A percentile compares a stretch with the other conserved stretches of the same genome.
Evolutionary conservation across 2,329 filamentous ascomycete genomes (phyloP).

Genomic region (Xylariaceae sp.): DNA sequence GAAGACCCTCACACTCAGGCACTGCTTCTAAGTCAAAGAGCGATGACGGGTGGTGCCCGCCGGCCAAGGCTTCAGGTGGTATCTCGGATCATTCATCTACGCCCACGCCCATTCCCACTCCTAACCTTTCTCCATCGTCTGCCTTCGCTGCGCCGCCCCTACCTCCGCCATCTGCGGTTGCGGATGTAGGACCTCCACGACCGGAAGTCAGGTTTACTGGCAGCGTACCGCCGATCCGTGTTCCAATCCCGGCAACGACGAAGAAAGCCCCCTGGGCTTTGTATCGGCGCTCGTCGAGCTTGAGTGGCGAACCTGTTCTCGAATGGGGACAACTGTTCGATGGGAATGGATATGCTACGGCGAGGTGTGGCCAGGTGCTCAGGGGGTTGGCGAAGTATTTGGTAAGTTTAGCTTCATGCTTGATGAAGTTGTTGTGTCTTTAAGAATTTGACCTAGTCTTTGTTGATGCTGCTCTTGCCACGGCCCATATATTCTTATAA

Average conservation of each 20-base stretch:
- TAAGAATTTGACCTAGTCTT: no score
- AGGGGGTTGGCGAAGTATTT: constrained; percentile 76
- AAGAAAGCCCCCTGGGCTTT: constrained; percentile 20
- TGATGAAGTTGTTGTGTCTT: no score
- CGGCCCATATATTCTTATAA: no score
- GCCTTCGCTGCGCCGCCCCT: not conserved
- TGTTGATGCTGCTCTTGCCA: no score
- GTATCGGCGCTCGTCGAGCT: constrained; percentile 24
- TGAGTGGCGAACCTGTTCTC: constrained; percentile 14
- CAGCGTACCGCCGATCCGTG: constrained; percentile 23
- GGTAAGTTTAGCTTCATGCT: constrained; percentile 55
- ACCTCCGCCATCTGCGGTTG: not conserved
- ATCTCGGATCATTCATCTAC: constrained; percentile 7
- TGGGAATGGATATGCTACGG: constrained; percentile 68
- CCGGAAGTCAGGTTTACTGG: constrained; percentile 27
- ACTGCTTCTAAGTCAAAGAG: constrained; percentile 7
- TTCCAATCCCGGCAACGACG: constrained; percentile 9
- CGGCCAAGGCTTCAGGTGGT: constrained; percentile 3
- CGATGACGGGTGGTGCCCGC: constrained; percentile 13
- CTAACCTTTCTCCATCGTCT: constrained; percentile 14
- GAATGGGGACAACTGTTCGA: constrained; percentile 80
- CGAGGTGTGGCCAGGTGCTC: constrained; percentile 72
- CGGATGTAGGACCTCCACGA: constrained; percentile 3
- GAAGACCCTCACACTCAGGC: constrained; percentile 1
- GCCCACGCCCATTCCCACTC: constrained; percentile 9